Evolutionary conservation across 2,329 filamentous ascomycete genomes (phyloP).

Genomic region (Allantophomopsis lycopodina): DNA sequence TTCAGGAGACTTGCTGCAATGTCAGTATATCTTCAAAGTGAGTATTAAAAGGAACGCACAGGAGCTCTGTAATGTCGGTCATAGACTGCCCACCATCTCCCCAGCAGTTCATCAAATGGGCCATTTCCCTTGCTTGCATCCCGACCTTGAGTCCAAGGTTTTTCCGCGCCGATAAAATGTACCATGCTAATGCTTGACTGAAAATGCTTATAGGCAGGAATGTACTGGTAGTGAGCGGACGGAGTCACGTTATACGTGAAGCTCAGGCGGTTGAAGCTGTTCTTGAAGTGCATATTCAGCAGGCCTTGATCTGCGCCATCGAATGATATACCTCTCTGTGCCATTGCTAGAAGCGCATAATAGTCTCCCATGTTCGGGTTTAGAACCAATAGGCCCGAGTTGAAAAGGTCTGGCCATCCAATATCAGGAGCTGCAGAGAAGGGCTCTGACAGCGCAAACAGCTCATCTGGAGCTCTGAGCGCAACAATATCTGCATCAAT

Average conservation of each 20-base stretch:
- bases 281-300: constrained; percentile 84
- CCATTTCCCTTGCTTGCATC: constrained; percentile 35
- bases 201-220: constrained; percentile 88
- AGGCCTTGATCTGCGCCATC: constrained; percentile 95
- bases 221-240: constrained; percentile 92
- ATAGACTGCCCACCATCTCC: constrained; percentile 89
- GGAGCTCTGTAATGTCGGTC: constrained; percentile 63
- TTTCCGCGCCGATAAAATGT: constrained; percentile 86
- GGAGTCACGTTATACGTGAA: constrained; percentile 98
- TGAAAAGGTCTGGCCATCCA: constrained; percentile 97
- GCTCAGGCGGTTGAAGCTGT: constrained; percentile 73
- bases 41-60: constrained; percentile 20
- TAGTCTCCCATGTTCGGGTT: constrained; percentile 80
- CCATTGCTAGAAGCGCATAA: constrained; percentile 71
- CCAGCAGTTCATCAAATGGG: constrained; percentile 72
- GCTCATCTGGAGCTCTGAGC: constrained; percentile 79
- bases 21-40: background rate
- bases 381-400: constrained; percentile 92
- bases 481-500: constrained; percentile 91
- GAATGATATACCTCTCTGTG: constrained; percentile 79
- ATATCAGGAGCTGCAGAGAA: constrained; percentile 79
- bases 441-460: constrained; percentile 52
- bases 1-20: no score
- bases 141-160: constrained; percentile 70
- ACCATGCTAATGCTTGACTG: constrained; percentile 80